These are phyloP conservation scores for Cicer yamashitae DNA, from an alignment of 306 rosid species.

Conservation along the genomic window DNA sequence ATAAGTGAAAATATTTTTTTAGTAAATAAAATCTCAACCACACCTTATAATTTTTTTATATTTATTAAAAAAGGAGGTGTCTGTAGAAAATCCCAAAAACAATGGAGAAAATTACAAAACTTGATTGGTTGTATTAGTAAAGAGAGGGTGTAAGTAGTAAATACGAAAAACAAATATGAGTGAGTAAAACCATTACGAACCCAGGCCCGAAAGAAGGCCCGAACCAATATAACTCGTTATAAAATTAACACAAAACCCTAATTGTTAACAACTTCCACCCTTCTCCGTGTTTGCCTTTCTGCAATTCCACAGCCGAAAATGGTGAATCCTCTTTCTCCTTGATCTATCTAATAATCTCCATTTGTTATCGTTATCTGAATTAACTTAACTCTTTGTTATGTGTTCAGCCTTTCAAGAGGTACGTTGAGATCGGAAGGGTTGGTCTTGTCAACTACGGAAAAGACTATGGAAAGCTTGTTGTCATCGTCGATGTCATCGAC, in stretches of 20 bases:
- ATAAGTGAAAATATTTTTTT: too few species aligned
- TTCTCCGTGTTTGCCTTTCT: neutral
- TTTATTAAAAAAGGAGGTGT: too few species aligned
- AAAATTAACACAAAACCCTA: slow-evolving; percentile 40
- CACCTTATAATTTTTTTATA: too few species aligned
- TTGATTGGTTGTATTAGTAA: too few species aligned
- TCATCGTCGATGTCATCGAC: slow-evolving; percentile 90
- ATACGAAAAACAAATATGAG: too few species aligned
- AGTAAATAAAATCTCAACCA: too few species aligned
- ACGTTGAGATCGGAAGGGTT: slow-evolving; percentile 91
- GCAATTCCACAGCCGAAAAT: slow-evolving; percentile 26
- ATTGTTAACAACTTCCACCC: neutral
- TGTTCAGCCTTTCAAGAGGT: slow-evolving; percentile 89
- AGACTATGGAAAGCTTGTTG: slow-evolving; percentile 89
- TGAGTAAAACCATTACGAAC: neutral
- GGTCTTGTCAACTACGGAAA: slow-evolving; percentile 90
- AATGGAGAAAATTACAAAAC: too few species aligned
- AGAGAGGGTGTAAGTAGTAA: too few species aligned
- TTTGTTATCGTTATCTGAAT: neutral
- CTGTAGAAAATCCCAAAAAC: too few species aligned
- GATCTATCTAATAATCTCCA: neutral
- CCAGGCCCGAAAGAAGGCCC: neutral
- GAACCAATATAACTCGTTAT: neutral
- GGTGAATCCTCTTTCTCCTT: slow-evolving; percentile 19
- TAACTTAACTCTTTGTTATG: neutral